Conservation (phyloP, 2,329 filamentous ascomycete genomes). For the Ophiosphaerella herpotricha region DNA sequence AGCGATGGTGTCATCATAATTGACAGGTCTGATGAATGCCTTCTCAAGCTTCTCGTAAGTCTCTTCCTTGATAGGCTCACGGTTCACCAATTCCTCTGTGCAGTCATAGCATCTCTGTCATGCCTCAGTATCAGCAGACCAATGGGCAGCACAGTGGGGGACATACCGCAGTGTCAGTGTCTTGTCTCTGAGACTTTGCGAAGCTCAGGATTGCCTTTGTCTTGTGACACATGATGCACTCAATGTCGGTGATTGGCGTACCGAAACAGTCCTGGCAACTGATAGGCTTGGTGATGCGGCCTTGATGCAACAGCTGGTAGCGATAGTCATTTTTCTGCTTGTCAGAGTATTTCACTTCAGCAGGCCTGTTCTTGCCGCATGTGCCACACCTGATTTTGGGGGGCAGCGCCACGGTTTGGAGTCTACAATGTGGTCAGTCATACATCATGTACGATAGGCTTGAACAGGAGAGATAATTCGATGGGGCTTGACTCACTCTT, state of each 20-base stretch:
- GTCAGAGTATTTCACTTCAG: slow-evolving; percentile 50
- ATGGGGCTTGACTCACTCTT: not conserved
- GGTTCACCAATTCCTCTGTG: slow-evolving; percentile 28
- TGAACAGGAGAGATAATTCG: not conserved
- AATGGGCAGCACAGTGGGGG: not conserved
- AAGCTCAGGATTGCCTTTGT: slow-evolving; percentile 56
- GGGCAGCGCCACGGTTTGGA: slow-evolving; percentile 26
- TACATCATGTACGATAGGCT: not conserved
- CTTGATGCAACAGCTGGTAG: slow-evolving; percentile 15
- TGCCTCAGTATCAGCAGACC: slow-evolving; percentile 48
- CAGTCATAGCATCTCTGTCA: slow-evolving; percentile 39
- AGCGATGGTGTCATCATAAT: slow-evolving; percentile 13
- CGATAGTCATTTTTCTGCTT: slow-evolving; percentile 50
- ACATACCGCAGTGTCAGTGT: slow-evolving; percentile 52
- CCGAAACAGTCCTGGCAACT: slow-evolving; percentile 54
- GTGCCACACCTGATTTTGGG: slow-evolving; percentile 51
- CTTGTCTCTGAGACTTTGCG: slow-evolving; percentile 54
- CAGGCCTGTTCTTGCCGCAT: slow-evolving; percentile 49
- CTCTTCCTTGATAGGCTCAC: slow-evolving; percentile 31
- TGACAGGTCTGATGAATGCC: slow-evolving; percentile 25
- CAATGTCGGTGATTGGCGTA: slow-evolving; percentile 48
- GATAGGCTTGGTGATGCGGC: slow-evolving; percentile 28
- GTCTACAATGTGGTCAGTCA: slow-evolving; percentile 10
- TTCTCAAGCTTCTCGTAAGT: slow-evolving; percentile 34
- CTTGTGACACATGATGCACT: slow-evolving; percentile 54